Base-by-base conservation (phyloP, 768 basidiomycete genomes). In the Lactarius sanguifluus region DNA sequence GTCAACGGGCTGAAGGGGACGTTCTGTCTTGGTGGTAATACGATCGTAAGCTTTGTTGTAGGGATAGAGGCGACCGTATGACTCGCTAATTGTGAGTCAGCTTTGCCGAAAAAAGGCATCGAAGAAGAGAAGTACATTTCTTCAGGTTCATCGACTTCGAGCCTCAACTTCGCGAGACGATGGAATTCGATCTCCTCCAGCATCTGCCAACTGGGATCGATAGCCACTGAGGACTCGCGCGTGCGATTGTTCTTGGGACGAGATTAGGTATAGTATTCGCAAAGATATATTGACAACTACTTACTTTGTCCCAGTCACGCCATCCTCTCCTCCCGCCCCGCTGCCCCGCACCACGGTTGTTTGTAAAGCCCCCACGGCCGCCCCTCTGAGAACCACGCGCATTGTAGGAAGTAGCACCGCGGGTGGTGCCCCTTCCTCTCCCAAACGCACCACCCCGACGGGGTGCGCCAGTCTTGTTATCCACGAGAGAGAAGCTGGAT, bases 31-130 rank as follows among this genome's bases (percentile, higher is more conserved):
- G 57, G 97, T 97, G 55, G 90, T 96, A 75, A 98, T 85, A 64
- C 96, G 92, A 78, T 99, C 97, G 75, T 93, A 99, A 7, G 88
- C 80, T 76, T 96, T 96, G 71, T 98, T 95, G 77, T 98, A 99
- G 7, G 90, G 84, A 74, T 88, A 96, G 61, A 99, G 80, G 62
- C 91, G 91, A 57, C 97, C 97, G 74, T 96, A 93, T 0, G 90
- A 82, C 30, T 90, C 90, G 56, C 94, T 95, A 71, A 13, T 61
- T 10, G 57, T 45, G 45, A 25, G 57, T 70, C 55, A 69, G 45
- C 47, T n/a, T 52, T 38, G 30, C 20, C 5, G 36, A 34, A 58
- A 47, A 57, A 23, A 40, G n/a, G 32, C 2, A 32, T 56, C 41
- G 62, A n/a, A 36, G 41, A 20, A 40, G 66, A 40, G 18, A 79